Conservation (phyloP, 148 eudicot genomes). For the Chenopodium album region DNA sequence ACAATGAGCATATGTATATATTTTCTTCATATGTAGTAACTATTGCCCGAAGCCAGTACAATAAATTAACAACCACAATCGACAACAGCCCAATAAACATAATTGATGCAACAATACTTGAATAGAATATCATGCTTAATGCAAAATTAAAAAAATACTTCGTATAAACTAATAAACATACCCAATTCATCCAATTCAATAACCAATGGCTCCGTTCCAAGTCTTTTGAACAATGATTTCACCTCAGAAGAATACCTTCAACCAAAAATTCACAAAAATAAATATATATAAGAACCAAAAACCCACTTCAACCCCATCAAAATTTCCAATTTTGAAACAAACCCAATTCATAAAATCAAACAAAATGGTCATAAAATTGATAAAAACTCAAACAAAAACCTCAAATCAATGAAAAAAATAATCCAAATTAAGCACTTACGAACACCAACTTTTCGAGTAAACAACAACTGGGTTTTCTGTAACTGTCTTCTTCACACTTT, state of each 20-base stretch:
- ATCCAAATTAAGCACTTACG: conserved; percentile 45
- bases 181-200: conserved; percentile 91
- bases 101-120: not conserved
- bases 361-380: not conserved
- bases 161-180: conserved; percentile 28
- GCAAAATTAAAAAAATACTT: not conserved
- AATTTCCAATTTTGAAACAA: not conserved
- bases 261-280: conserved; percentile 4
- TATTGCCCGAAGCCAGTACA: not conserved
- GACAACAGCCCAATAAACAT: not conserved
- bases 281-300: conserved; percentile 2
- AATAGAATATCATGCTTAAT: too few species aligned
- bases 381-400: not conserved
- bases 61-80: not conserved
- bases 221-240: conserved; percentile 72
- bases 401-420: not conserved
- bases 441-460: conserved; percentile 93
- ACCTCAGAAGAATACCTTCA: conserved; percentile 86
- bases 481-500: conserved; percentile 65
- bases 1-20: not conserved
- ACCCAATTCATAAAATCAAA: not conserved
- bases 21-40: too few species aligned
- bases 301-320: conserved; percentile 12
- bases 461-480: conserved; percentile 82
- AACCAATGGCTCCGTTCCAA: conserved; percentile 72